These are phyloP conservation scores for Rhizopogon vinicolor DNA, from an alignment of 768 basidiomycete genomes.

Conservation along the genomic window DNA sequence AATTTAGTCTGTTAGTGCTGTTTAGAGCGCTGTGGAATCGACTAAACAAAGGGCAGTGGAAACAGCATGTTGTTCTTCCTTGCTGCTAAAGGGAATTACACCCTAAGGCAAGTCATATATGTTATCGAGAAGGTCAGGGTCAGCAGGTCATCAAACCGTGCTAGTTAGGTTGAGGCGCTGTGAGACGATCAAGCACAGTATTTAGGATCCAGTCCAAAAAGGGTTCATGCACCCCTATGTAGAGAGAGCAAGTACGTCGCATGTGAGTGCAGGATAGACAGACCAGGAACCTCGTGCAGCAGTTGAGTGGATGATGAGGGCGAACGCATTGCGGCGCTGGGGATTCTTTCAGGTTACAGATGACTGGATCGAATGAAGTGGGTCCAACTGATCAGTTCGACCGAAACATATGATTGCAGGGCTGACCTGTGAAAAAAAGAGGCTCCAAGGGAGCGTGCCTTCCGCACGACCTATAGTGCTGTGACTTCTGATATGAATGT, in stretches of 20 bases:
- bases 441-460: background rate
- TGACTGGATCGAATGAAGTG: background rate
- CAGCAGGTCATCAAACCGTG: no score
- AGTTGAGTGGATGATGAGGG: background rate
- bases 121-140: no score
- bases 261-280: background rate
- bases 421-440: background rate
- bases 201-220: background rate
- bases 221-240: background rate
- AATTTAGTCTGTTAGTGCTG: background rate
- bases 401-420: background rate
- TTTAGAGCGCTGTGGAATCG: background rate
- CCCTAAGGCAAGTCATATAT: no score
- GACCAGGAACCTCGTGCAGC: background rate
- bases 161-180: background rate
- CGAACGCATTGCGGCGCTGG: background rate
- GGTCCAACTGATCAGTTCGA: background rate
- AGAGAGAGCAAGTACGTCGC: background rate
- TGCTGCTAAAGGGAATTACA: no score
- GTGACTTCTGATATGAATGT: background rate
- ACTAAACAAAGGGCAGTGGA: background rate
- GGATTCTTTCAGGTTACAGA: background rate
- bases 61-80: background rate
- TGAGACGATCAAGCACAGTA: background rate
- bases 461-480: background rate